Percentiles rank a stretch among this genome's conserved stretches.
phyloP scores from a whole-genome alignment of 805 yeast species.

The Nakazawaea anatomiae region DNA sequence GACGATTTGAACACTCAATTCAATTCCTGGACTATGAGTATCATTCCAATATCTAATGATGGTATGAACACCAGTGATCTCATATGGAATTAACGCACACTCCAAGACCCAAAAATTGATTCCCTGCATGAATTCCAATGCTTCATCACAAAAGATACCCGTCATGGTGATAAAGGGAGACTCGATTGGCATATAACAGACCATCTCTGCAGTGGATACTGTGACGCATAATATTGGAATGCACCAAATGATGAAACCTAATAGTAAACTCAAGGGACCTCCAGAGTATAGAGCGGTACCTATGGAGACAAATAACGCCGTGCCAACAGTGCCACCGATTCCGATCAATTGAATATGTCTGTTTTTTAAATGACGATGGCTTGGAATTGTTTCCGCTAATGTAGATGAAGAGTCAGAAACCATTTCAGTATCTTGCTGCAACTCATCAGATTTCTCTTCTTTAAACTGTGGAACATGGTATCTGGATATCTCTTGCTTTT shows the following conservation, averaged over 20 bases:
- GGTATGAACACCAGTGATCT: constrained; percentile 40
- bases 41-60: constrained; percentile 43
- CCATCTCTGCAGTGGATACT: constrained; percentile 40
- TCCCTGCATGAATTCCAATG: constrained; percentile 40
- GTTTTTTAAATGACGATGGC: constrained; percentile 26
- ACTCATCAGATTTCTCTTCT: neutral
- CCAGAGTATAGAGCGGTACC: constrained; percentile 31
- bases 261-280: constrained; percentile 36
- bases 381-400: neutral
- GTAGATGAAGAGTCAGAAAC: constrained; percentile 3
- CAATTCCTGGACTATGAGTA: constrained; percentile 40
- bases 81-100: constrained; percentile 43
- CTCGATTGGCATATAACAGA: constrained; percentile 38
- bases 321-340: constrained; percentile 46
- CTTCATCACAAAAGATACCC: constrained; percentile 39
- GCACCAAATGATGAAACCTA: constrained; percentile 37
- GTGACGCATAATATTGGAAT: constrained; percentile 36
- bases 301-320: constrained; percentile 38
- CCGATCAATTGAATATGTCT: constrained; percentile 44
- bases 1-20: constrained; percentile 35
- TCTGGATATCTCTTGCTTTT: too few relatives aligned
- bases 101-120: constrained; percentile 47
- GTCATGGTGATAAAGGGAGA: constrained; percentile 42
- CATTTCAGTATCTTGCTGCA: neutral
- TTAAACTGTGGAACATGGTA: too few relatives aligned